Base-by-base conservation (phyloP, 1,139 yeast species). In the Trichomonascaceae sp. region DNA sequence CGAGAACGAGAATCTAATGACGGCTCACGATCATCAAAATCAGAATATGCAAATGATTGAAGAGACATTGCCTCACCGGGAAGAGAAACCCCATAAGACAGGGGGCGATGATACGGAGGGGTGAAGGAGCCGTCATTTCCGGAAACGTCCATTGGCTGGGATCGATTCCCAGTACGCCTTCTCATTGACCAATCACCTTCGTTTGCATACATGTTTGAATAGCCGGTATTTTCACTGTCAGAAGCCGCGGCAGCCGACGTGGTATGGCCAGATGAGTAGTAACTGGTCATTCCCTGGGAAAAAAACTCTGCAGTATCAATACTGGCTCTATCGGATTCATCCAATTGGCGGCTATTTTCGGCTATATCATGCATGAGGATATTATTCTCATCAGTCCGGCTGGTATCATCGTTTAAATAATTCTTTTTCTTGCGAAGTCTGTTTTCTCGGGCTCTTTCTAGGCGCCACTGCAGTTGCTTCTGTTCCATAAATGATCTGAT, bases 201-300 rank as follows among this genome's bases (percentile, higher is more conserved):
- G 13, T 47, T 44, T 30, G 48, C 44, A 22, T 44, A 50, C 12
- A 22, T 27, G 10, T 15, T 45, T 8, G 47, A 22, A 10, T 10
- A 22, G 36, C 47, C 30, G 24, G 30, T n/a, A 19, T 12, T 15
- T 10, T 22, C 30, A 17, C 9, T 45, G 45, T 22, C 45, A 6
- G 41, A 12, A 9, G 51, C 12, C 27, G 30, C 51, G 13, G 39
- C 18, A 24, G 53, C 41, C 32, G 47, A 17, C 22, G 47, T 41
- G 5, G 62, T 59, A 18, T 57, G 60, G 50, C 63, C 63, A 10
- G 63, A 57, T 13, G 60, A 53, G 51, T 55, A 60, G 41, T 55
- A 60, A 10, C 45, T 50, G 7, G 52, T 50, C 36, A 50, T 45
- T 10, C 48, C 52, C 15, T 45, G 47, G 45, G 43, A 22, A 32